phyloP scores from a whole-genome alignment of 192 early-diverging fungal genomes.

The Backusella australiensis region DNA sequence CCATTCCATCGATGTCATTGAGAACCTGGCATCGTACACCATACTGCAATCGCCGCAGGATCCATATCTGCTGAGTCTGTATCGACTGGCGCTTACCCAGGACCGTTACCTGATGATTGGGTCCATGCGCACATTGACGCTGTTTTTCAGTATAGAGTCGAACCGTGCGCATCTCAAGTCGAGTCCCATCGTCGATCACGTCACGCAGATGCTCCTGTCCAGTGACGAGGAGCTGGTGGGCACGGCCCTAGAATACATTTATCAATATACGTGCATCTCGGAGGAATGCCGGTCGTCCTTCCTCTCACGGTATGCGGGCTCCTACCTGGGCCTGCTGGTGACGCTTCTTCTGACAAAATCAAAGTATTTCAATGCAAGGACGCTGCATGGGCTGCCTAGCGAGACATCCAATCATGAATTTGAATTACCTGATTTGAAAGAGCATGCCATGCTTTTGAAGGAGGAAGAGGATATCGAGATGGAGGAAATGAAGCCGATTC shows the following conservation, averaged over 20 bases:
- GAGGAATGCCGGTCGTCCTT: neutral
- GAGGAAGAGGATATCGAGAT: neutral
- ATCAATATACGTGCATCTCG: constrained; percentile 30
- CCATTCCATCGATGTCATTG: constrained; percentile 60
- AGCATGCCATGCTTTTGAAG: neutral
- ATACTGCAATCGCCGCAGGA: constrained; percentile 19
- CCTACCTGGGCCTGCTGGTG: constrained; percentile 4
- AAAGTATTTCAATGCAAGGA: constrained; percentile 14
- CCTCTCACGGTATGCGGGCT: neutral
- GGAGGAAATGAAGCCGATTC: neutral
- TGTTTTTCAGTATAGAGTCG: constrained; percentile 49
- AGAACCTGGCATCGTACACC: constrained; percentile 53
- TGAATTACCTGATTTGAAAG: neutral
- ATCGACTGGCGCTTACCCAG: constrained; percentile 42
- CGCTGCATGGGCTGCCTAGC: neutral
- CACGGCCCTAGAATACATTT: constrained; percentile 61
- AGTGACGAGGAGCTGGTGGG: constrained; percentile 60
- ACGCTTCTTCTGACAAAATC: constrained; percentile 1
- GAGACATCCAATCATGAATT: neutral
- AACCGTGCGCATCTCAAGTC: neutral
- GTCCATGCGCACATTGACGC: constrained; percentile 50
- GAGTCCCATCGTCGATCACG: constrained; percentile 42
- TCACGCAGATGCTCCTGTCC: constrained; percentile 54
- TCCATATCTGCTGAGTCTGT: neutral
- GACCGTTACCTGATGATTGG: constrained; percentile 58